Evolutionary conservation across 805 yeast species (phyloP).

Genomic region (Scheffersomyces amazonensis): DNA sequence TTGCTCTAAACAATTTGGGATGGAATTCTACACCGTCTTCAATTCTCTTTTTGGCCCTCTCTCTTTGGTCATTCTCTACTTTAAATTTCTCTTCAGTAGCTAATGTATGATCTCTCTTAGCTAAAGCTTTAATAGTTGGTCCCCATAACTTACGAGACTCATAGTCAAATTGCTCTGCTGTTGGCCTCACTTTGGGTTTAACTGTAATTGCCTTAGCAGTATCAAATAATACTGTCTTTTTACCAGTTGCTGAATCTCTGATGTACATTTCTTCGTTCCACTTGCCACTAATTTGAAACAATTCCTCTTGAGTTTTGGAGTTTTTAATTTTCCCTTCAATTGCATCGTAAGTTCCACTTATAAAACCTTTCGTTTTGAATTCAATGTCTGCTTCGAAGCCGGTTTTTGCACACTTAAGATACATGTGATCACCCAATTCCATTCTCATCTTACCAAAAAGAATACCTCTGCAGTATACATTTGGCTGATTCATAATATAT

Average conservation of each 20-base stretch:
- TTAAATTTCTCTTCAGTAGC: conserved; percentile 89
- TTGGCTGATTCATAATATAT: conserved; percentile 90
- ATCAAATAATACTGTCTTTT: conserved; percentile 40
- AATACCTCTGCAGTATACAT: conserved; percentile 91
- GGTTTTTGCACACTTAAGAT: conserved; percentile 59
- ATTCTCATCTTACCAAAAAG: conserved; percentile 85
- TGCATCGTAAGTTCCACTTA: conserved; percentile 87
- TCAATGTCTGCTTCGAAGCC: conserved; percentile 77
- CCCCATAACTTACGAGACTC: conserved; percentile 87
- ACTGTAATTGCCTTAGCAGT: conserved; percentile 51
- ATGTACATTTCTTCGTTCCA: conserved; percentile 88
- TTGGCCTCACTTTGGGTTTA: conserved; percentile 72
- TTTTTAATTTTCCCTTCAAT: conserved; percentile 69
- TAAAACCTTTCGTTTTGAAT: conserved; percentile 92
- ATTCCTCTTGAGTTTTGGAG: conserved; percentile 41
- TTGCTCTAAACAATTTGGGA: conserved; percentile 69
- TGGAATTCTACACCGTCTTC: conserved; percentile 79
- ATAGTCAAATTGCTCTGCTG: conserved; percentile 72
- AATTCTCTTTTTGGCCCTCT: conserved; percentile 63
- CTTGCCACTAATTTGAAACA: conserved; percentile 77
- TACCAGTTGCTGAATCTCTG: conserved; percentile 45
- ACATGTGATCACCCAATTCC: conserved; percentile 90
- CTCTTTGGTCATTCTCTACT: conserved; percentile 86
- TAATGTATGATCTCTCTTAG: conserved; percentile 67
- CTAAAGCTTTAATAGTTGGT: conserved; percentile 78